Base-by-base conservation (phyloP, 2,329 filamentous ascomycete genomes). In the Plenodomus tracheiphilus region DNA sequence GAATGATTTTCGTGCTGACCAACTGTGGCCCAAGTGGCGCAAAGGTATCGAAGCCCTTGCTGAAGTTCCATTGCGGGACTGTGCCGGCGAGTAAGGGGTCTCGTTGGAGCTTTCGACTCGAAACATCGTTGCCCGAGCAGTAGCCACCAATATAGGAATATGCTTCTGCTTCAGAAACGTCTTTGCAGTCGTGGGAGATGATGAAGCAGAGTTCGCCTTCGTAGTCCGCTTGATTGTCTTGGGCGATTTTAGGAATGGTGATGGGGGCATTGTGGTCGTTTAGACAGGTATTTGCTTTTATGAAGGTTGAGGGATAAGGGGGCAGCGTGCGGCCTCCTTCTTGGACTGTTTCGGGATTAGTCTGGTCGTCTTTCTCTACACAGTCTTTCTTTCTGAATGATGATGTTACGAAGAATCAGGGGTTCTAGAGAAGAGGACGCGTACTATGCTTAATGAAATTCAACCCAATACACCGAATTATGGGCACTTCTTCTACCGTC, bases 371-470 rank as follows among this genome's bases (percentile, higher is more conserved):
- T 32, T 25, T 5, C 22, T 25, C 22, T 25, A 10, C 22, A 25
- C 5, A 25, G 22, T 25, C 22, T n/a, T n/a, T n/a, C n/a, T n/a
- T n/a, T n/a, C n/a, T n/a, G n/a, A n/a, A n/a, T n/a, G n/a, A n/a
- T n/a, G n/a, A n/a, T n/a, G n/a, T n/a, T n/a, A n/a, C n/a, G n/a
- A n/a, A n/a, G n/a, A n/a, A n/a, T n/a, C n/a, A n/a, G n/a, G n/a
- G n/a, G n/a, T n/a, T n/a, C n/a, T n/a, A n/a, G n/a, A 15, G 8
- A 32, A 4, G 28, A 15, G 28, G 13, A n/a, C n/a, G 48, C 59
- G n/a, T 58, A 72, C 69, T 81, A 56, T 85, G 83, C 44, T 80
- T 83, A 34, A 77, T 76, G 56, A 85, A 85, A 58, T 86, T 85
- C 21, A 85, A 61, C 0, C 83, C 83, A 11, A 85, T 77, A 54